phyloP scores from a whole-genome alignment of 805 yeast genomes.

The Teunomyces funiuensis region DNA sequence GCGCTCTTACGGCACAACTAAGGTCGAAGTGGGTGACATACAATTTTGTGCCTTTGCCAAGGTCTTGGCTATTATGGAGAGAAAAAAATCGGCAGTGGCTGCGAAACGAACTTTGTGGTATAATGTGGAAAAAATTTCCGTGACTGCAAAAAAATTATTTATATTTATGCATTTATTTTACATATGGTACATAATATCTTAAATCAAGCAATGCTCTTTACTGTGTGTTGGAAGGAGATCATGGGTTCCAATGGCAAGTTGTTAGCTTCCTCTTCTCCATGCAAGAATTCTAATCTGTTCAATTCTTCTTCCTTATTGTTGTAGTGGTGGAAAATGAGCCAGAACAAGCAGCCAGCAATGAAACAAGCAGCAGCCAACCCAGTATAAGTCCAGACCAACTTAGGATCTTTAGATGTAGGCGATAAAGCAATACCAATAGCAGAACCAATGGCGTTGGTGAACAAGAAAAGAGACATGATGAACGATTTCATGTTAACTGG shows the following conservation, averaged over 20 bases:
- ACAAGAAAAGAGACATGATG: slow-evolving; percentile 62
- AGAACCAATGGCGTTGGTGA: slow-evolving; percentile 75
- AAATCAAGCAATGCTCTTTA: slow-evolving; percentile 14
- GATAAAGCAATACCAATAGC: slow-evolving; percentile 74
- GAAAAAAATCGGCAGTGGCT: not conserved
- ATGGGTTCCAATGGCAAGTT: slow-evolving; percentile 10
- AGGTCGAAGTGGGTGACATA: not conserved
- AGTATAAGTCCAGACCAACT: slow-evolving; percentile 66
- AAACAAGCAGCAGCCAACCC: slow-evolving; percentile 62
- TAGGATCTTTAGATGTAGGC: slow-evolving; percentile 66
- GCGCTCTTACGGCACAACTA: not conserved
- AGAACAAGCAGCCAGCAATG: slow-evolving; percentile 60
- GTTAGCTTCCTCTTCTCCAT: slow-evolving; percentile 11
- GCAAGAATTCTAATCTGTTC: slow-evolving; percentile 48
- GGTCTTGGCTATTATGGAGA: not conserved
- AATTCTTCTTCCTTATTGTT: slow-evolving; percentile 58
- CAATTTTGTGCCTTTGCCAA: not conserved
- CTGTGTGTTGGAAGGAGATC: slow-evolving; percentile 16
- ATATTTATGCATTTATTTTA: not conserved
- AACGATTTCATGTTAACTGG: slow-evolving; percentile 68
- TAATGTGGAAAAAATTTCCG: not conserved
- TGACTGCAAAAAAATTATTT: not conserved
- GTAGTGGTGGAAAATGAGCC: slow-evolving; percentile 55
- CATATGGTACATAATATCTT: slow-evolving; percentile 1
- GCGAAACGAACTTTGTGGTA: not conserved